Base-by-base conservation (phyloP, 345 rosid genomes). In the Moricandia moricandioides region DNA sequence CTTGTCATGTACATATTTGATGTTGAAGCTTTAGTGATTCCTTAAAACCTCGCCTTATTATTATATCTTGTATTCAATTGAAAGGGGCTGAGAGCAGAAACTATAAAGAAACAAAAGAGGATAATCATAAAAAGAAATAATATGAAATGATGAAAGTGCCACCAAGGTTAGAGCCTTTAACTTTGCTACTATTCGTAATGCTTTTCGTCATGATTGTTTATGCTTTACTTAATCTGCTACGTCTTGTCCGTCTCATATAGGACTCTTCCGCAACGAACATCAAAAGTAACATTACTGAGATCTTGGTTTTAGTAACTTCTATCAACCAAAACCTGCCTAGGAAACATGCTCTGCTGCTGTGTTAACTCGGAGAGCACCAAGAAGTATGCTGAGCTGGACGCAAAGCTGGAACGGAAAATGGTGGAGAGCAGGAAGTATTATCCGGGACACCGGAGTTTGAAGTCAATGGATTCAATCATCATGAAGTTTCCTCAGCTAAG, bases 361-460 rank as follows among this genome's bases (percentile, higher is more conserved):
- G 81, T 82, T 21, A 72, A 67, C 69, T 83, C 89, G 67, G 17
- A 81, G 73, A 83, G 73, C 80, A 67, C 29, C 16, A 78, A 78
- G 82, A 93, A 82, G 73, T 85, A 85, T 62, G 82, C 76, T 70
- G 86, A 84, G 77, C 72, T 91, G 81, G 98, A 91, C 51, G 72
- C 85, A 18, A 88, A 85, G 78, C 92, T 93, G 35, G 86, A 85
- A 70, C 84, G 71, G 82, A 91, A 86, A 83, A 83, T 93, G 84
- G 81, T 85, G 18, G 93, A 89, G 70, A 66, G 87, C 65, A 85
- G 85, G 83, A 87, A 78, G 69, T 84, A 54, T 67, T 76, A 80
- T 60, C 63, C 78, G 0, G 84, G 86, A 56, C 82, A 61, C 45
- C 58, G 71, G 58, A 82, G 70, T 55, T 83, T 93, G 63, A 89